phyloP scores from a whole-genome alignment of 2,329 filamentous ascomycete genomes.

The Xylariaceae sp. region DNA sequence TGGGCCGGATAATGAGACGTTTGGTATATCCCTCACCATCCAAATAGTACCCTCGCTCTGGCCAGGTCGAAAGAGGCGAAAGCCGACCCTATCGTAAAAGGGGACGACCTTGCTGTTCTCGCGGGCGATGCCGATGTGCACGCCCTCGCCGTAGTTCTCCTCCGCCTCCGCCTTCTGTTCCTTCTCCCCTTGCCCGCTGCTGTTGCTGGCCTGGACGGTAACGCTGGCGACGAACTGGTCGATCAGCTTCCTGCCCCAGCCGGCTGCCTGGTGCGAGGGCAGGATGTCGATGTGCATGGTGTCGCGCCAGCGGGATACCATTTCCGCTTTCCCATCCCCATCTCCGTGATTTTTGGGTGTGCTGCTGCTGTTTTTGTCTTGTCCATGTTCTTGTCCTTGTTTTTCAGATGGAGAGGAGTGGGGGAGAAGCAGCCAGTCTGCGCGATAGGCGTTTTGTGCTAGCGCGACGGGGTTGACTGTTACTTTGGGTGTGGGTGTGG shows the following conservation, averaged over 20 bases:
- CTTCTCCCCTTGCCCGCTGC: too few relatives aligned
- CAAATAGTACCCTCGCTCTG: slow-evolving; percentile 33
- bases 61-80: slow-evolving; percentile 31
- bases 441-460: slow-evolving; percentile 38
- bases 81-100: slow-evolving; percentile 45
- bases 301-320: slow-evolving; percentile 33
- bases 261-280: slow-evolving; percentile 35
- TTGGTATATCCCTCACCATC: slow-evolving; percentile 36
- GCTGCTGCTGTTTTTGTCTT: too few relatives aligned
- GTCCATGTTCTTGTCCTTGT: too few relatives aligned
- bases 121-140: slow-evolving; percentile 39
- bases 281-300: slow-evolving; percentile 48
- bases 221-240: slow-evolving; percentile 38
- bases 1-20: too few relatives aligned
- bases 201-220: too few relatives aligned
- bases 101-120: slow-evolving; percentile 44
- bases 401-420: too few relatives aligned
- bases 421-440: slow-evolving; percentile 36
- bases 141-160: slow-evolving; percentile 33
- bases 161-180: too few relatives aligned
- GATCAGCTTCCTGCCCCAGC: slow-evolving; percentile 40
- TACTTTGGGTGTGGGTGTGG: not conserved
- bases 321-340: slow-evolving; percentile 32
- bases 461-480: slow-evolving; percentile 32
- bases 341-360: too few relatives aligned